Evolutionary conservation across 2,329 filamentous ascomycete species (phyloP).

Genomic region (Teratosphaeria epicoccoides): DNA sequence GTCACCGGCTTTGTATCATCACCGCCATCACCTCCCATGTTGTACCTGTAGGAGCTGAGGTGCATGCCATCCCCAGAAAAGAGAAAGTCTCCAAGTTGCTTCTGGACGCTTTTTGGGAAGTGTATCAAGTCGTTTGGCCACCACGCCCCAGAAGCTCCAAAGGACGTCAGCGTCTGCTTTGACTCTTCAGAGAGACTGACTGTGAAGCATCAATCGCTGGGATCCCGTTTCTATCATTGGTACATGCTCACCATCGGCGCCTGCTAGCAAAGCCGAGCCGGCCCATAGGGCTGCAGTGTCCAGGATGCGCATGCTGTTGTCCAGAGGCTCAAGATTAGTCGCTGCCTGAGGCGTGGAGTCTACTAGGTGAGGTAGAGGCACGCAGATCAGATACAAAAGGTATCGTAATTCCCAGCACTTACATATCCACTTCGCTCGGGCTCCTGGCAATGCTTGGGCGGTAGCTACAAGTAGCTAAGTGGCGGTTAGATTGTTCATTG

Average conservation of each 20-base stretch:
- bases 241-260: neutral
- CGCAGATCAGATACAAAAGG: too few species aligned
- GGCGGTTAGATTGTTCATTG: neutral
- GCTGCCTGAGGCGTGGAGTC: neutral
- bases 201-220: neutral
- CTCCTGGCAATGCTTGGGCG: neutral
- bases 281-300: neutral
- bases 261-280: neutral
- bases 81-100: conserved; percentile 6
- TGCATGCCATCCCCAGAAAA: conserved; percentile 10
- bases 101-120: conserved; percentile 5
- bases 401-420: neutral
- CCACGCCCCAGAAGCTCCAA: conserved; percentile 10
- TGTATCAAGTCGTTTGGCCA: conserved; percentile 6
- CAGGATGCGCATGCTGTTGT: neutral
- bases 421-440: neutral
- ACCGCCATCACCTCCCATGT: conserved; percentile 9
- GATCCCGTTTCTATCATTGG: neutral
- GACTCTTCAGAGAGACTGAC: neutral
- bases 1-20: conserved; percentile 6
- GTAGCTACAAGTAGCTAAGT: neutral
- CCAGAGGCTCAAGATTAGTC: neutral
- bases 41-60: conserved; percentile 9
- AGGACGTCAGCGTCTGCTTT: conserved; percentile 7
- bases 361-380: too few species aligned